Base-by-base conservation (phyloP, 2,329 filamentous ascomycete genomes). In the Pyricularia grisea region DNA sequence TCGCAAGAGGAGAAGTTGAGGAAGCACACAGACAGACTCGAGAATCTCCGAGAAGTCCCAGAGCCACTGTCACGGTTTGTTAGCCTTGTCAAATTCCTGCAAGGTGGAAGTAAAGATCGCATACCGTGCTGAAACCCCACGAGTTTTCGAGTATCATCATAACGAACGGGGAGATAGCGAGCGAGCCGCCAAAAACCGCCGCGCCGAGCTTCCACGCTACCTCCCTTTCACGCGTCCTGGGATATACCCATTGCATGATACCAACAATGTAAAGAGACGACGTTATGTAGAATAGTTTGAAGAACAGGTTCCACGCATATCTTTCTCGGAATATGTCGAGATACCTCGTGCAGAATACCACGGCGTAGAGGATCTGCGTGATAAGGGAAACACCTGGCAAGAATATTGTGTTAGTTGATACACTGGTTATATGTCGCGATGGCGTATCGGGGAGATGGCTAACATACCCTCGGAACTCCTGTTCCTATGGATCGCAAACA, bases 21-120 rank as follows among this genome's bases (percentile, higher is more conserved):
- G 94, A 25, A 98, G 88, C 42, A 97, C 88, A 78, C 92, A 95
- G 71, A 96, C 88, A 42, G 93, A 94, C 80, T 98, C 94, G 75
- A 98, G 90, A 73, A 97, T 91, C 74, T 95, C 89, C 36, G 92
- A 97, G 80, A 97, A 97, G 70, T 89, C 87, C 91, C 92, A 96
- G 71, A 92, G 84, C 76, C 91, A 86, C 92, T 97, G 74, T 67
- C 25, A 17, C 28, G 10, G 11, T 28, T 28, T 65, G 63, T 65
- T 65, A 65, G 27, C 63, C 55, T 25, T 60, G 55, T 23, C 20
- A 60, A 2, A 10, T 25, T 7, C 1, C 25, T 9, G 20, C 12
- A 30, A 25, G 17, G 2, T 12, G 27, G 12, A 65, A 1, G 14
- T 23, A 31, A 23, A 65, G n/a, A 20, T 65, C 10, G 77, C 83